phyloP scores from a whole-genome alignment of 768 basidiomycete species.

The Clitopilus passeckerianus region DNA sequence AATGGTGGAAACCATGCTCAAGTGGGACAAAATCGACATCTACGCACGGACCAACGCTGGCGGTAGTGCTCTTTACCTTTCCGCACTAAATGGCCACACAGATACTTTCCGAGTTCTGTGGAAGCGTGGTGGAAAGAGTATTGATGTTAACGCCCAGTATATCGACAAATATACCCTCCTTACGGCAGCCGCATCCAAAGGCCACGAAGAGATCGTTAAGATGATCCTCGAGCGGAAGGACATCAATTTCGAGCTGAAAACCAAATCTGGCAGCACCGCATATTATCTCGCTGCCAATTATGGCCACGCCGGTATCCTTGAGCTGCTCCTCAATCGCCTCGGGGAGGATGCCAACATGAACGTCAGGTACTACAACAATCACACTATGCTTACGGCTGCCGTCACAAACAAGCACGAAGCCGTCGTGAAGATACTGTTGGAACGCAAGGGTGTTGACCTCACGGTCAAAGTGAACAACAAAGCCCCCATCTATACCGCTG shows the following conservation, averaged over 20 bases:
- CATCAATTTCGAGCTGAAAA: neutral
- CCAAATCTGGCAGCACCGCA: neutral
- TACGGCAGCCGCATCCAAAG: neutral
- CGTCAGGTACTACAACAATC: neutral
- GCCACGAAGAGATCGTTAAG: neutral
- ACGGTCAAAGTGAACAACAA: neutral
- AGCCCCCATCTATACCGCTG: neutral
- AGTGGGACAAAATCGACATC: neutral
- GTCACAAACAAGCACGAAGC: neutral
- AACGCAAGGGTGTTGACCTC: neutral
- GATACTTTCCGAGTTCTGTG: neutral
- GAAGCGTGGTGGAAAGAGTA: neutral
- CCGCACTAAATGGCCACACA: neutral
- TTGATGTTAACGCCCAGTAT: neutral
- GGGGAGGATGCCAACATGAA: neutral
- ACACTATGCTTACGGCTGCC: neutral
- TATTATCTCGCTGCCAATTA: neutral
- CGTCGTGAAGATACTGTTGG: neutral
- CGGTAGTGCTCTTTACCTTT: neutral
- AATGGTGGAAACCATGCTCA: neutral
- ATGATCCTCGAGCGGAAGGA: neutral
- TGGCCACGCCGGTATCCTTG: neutral
- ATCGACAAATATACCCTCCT: neutral
- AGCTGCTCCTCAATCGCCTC: neutral
- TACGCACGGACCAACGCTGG: neutral